Evolutionary conservation across 768 basidiomycete genomes (phyloP).

Genomic region (Trametes meyenii): DNA sequence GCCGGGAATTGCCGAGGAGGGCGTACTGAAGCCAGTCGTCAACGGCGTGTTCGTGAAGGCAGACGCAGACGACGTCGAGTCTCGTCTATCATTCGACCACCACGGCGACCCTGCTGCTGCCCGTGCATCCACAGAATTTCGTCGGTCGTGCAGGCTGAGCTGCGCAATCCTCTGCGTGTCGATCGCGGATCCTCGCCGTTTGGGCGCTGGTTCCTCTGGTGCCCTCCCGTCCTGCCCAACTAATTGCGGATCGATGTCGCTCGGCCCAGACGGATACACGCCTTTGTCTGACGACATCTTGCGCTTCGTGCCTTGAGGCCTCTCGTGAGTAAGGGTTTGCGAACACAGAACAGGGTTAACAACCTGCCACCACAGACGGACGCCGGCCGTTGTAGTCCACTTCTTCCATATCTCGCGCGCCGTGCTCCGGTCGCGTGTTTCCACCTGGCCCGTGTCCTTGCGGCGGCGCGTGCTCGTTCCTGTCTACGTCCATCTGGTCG

Average conservation of each 20-base stretch:
- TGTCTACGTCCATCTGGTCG: conserved; percentile 29
- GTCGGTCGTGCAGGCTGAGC: conserved; percentile 75
- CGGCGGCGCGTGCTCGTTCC: conserved; percentile 14
- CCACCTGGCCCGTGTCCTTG: conserved; percentile 18
- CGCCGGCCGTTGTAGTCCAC: conserved; percentile 74
- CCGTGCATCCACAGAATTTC: conserved; percentile 75
- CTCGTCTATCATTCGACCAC: conserved; percentile 64
- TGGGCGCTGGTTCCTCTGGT: conserved; percentile 69
- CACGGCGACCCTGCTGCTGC: conserved; percentile 51
- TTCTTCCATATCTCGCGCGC: conserved; percentile 46
- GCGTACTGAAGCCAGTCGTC: conserved; percentile 31
- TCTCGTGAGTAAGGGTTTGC: conserved; percentile 25
- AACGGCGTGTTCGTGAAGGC: conserved; percentile 65
- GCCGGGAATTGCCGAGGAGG: conserved; percentile 55
- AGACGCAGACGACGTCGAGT: conserved; percentile 61
- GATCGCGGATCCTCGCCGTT: conserved; percentile 82
- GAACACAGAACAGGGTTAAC: conserved; percentile 25
- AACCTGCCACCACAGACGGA: conserved; percentile 68
- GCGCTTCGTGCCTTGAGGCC: conserved; percentile 70
- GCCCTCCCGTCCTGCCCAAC: conserved; percentile 70
- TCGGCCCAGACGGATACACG: conserved; percentile 51
- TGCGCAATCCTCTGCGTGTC: conserved; percentile 78
- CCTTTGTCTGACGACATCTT: conserved; percentile 78
- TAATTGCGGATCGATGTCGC: conserved; percentile 69
- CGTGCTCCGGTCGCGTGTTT: conserved; percentile 19